Evolutionary conservation across 2,329 filamentous ascomycete genomes (phyloP), one percentile per base, ranked within the genome.

Genomic region (Aspergillus phoenicis): DNA sequence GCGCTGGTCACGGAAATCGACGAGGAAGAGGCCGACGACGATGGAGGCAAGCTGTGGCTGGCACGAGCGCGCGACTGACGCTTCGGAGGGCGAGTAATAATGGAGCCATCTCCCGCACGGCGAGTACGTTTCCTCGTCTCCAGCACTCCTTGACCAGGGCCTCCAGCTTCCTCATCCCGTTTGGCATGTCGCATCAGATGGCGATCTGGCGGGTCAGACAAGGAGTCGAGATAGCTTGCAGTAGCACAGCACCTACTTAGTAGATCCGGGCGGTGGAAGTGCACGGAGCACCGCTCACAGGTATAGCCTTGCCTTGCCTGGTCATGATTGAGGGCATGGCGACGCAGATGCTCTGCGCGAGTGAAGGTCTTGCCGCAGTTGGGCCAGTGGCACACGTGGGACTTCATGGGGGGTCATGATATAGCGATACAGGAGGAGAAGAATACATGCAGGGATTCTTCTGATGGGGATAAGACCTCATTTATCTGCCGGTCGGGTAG

Each of bases 241-340:
- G 33, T 30, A 36, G 33, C 33, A 11, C 54, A 51, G 13, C 28
- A 59, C 79, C 73, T 75, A 84, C 85, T 82, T 59, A 87, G 73
- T 45, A 88, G 73, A 71, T 88, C 86, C 26, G 82, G 83, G 48
- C 86, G 80, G 67, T 85, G 85, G 71, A 88, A 88, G 68, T 87
- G 84, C 28, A 85, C 84, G 59, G 81, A 81, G 64, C 87, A 89
- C 66, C 86, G 76, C 53, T 81, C 73, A 67, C 86, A 89, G 3
- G 84, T 86, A 62, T 70, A 70, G 3, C 69, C 70, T 39, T 81
- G 81, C 47, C 83, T 81, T 0, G 81, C 80, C 30, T 78, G 75
- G n/a, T 78, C 76, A 66, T 87, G 85, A 66, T 87, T 87, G 55
- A 86, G 74, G 22, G 81, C 78, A 72, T 87, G 85, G 13, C 85